Evolutionary conservation across 768 basidiomycete genomes (phyloP).

Genomic region (Mycena sanguinolenta): DNA sequence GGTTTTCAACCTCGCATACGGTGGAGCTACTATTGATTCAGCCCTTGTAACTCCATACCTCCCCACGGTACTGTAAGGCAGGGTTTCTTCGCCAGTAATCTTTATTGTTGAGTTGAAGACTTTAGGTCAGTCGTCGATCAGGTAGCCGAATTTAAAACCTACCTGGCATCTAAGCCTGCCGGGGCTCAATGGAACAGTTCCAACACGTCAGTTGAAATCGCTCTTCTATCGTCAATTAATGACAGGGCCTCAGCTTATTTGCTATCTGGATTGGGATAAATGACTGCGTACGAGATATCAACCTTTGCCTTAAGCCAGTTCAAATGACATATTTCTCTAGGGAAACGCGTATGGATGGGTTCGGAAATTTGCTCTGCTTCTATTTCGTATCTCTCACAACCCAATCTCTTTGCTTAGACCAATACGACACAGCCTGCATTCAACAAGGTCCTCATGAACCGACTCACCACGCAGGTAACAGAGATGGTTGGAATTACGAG

Average conservation of each 20-base stretch:
- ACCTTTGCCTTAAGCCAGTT: neutral
- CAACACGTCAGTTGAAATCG: slow-evolving; percentile 49
- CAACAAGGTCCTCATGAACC: slow-evolving; percentile 51
- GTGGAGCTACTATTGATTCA: slow-evolving; percentile 71
- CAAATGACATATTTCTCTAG: slow-evolving; percentile 42
- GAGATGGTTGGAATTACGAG: neutral
- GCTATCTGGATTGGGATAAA: slow-evolving; percentile 79
- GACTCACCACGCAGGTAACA: slow-evolving; percentile 50
- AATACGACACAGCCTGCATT: slow-evolving; percentile 54
- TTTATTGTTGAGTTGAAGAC: neutral
- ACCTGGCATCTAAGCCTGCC: slow-evolving; percentile 57
- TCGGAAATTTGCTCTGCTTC: slow-evolving; percentile 12
- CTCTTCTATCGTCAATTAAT: neutral
- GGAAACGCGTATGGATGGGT: slow-evolving; percentile 66
- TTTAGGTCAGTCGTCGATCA: slow-evolving; percentile 67
- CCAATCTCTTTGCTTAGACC: slow-evolving; percentile 39
- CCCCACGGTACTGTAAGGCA: slow-evolving; percentile 59
- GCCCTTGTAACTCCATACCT: slow-evolving; percentile 63
- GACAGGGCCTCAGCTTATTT: slow-evolving; percentile 52
- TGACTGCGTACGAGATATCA: slow-evolving; percentile 60
- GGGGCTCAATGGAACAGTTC: slow-evolving; percentile 64
- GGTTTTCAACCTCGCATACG: slow-evolving; percentile 67
- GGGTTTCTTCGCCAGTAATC: neutral
- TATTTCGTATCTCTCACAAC: neutral
- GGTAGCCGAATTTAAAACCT: slow-evolving; percentile 64